Percentiles rank a stretch among this genome's conserved stretches.
Evolutionary conservation across 306 rosid genomes (phyloP).

Genomic region (Prunus mume): DNA sequence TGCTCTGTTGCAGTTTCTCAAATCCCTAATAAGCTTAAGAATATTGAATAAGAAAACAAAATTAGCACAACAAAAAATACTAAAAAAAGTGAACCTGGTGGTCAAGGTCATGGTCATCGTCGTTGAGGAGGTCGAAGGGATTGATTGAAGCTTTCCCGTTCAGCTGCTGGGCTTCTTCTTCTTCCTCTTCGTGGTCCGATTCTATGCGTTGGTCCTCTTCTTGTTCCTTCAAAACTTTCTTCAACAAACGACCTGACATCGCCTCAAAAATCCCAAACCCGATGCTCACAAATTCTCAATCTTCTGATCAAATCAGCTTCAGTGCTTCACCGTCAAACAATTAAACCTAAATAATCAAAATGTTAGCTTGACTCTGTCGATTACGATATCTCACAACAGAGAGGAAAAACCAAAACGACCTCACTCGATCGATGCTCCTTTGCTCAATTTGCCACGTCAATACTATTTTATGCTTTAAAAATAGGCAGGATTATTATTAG

Average conservation of each 20-base stretch:
- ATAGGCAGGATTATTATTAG: too few species aligned
- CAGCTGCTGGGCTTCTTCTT: slow-evolving; percentile 21
- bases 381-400: neutral
- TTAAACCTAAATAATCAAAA: slow-evolving; percentile 2
- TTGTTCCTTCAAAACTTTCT: slow-evolving; percentile 63
- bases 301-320: neutral
- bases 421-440: neutral
- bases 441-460: neutral
- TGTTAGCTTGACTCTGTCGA: neutral
- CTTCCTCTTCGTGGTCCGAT: slow-evolving; percentile 32
- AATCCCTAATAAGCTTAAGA: neutral
- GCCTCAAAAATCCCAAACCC: neutral
- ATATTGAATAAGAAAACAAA: neutral
- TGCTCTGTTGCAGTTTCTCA: neutral
- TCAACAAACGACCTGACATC: slow-evolving; percentile 85
- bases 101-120: slow-evolving; percentile 30
- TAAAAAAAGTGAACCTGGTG: slow-evolving; percentile 43
- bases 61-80: neutral
- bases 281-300: neutral
- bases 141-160: slow-evolving; percentile 50
- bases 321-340: neutral
- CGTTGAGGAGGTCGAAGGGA: slow-evolving; percentile 79
- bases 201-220: slow-evolving; percentile 26
- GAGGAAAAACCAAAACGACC: neutral
- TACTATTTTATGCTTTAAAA: neutral